A percentile compares a stretch with the other conserved stretches of the same genome.
Evolutionary conservation across 495 filamentous ascomycete genomes (phyloP).

Genomic region (Xylaria grammica): DNA sequence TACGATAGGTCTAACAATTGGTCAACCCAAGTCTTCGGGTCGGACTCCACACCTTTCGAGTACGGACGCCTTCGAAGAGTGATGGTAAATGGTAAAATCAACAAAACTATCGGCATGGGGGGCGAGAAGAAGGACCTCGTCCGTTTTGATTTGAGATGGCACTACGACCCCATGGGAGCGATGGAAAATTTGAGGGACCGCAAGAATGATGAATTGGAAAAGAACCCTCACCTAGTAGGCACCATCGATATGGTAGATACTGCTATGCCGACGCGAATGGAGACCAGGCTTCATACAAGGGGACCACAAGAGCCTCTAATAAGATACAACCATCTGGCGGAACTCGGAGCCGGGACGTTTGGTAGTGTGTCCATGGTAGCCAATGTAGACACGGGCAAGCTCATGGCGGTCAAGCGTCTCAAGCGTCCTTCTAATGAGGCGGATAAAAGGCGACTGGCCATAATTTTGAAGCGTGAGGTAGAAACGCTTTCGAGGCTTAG

Average conservation of each 20-base stretch:
- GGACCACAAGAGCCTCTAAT: not conserved
- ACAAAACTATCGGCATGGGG: not conserved
- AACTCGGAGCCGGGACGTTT: conserved; percentile 12
- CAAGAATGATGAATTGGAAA: not conserved
- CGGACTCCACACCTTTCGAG: not conserved
- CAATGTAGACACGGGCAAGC: conserved; percentile 1
- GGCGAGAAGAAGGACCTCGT: not conserved
- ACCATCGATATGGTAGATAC: not conserved
- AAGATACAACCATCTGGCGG: not conserved
- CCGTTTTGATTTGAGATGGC: conserved; percentile 1
- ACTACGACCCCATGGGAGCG: not conserved
- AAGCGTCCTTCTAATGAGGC: not conserved
- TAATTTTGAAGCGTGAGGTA: conserved; percentile 19
- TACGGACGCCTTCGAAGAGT: not conserved
- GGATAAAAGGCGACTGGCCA: not conserved
- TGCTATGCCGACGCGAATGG: not conserved
- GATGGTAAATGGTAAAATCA: not conserved
- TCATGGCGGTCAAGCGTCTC: conserved; percentile 27
- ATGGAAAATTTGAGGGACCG: not conserved
- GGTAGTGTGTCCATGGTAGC: conserved; percentile 7
- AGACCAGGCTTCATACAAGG: conserved; percentile 13
- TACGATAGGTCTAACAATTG: not conserved
- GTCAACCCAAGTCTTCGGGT: not conserved
- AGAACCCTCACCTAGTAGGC: not conserved
- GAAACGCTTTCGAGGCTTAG: not conserved